A percentile compares a stretch with the other conserved stretches of the same genome.
Conservation (phyloP, 2,329 filamentous ascomycete genomes). For the Aspergillus thermomutatus region DNA sequence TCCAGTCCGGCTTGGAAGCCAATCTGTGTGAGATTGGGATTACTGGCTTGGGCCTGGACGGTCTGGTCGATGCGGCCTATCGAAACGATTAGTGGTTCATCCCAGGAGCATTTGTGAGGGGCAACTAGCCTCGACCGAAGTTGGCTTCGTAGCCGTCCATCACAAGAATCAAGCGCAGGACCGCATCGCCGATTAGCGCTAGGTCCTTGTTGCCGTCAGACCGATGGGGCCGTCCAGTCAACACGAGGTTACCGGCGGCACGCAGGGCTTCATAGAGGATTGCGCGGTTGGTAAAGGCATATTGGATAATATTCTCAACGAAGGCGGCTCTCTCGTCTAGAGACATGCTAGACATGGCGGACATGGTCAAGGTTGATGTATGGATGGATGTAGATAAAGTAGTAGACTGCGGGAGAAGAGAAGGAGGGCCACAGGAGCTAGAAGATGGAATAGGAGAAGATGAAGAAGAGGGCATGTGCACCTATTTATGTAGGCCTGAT, state of each 20-base stretch:
- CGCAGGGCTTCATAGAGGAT: background rate
- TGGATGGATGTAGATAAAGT: too few relatives aligned
- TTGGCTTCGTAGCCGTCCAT: background rate
- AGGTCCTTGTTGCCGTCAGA: constrained; percentile 5
- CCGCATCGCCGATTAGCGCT: constrained; percentile 5
- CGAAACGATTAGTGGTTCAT: background rate
- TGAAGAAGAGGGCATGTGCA: too few relatives aligned
- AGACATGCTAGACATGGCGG: too few relatives aligned
- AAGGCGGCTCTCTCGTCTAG: too few relatives aligned
- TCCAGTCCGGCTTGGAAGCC: constrained; percentile 9
- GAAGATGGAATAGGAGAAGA: too few relatives aligned
- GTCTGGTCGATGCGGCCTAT: constrained; percentile 1
- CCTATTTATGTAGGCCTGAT: too few relatives aligned
- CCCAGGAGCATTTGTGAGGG: background rate
- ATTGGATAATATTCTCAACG: background rate
- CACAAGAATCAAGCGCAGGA: background rate
- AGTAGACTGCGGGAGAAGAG: too few relatives aligned
- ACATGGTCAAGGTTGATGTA: too few relatives aligned
- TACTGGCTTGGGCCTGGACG: constrained; percentile 2
- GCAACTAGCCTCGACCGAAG: background rate
- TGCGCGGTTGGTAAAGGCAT: background rate
- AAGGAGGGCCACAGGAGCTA: too few relatives aligned
- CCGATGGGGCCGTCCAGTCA: background rate
- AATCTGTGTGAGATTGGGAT: constrained; percentile 8
- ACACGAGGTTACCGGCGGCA: background rate